phyloP scores from a whole-genome alignment of 1,139 yeast species.

The Kurtzmaniella quercitrusa region DNA sequence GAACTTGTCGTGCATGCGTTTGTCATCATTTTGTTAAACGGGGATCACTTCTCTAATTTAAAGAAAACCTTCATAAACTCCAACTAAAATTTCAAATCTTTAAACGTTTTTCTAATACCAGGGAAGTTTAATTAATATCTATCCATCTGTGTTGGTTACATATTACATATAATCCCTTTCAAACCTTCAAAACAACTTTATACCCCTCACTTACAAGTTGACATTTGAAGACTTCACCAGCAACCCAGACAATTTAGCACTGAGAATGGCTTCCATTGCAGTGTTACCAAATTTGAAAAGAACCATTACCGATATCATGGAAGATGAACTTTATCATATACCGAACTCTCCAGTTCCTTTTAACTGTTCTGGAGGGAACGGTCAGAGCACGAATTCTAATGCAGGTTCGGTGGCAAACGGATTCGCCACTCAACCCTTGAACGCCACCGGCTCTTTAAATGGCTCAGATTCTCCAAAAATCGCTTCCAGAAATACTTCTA shows the following conservation, averaged over 20 bases:
- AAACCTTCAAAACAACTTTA: neutral
- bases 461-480: slow-evolving; percentile 11
- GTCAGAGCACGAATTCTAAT: neutral
- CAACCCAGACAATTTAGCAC: neutral
- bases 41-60: neutral
- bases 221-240: neutral
- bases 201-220: neutral
- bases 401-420: slow-evolving; percentile 2
- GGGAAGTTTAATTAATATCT: neutral
- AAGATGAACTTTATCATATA: slow-evolving; percentile 59
- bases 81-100: neutral
- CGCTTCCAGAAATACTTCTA: slow-evolving; percentile 10
- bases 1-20: neutral
- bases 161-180: neutral
- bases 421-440: neutral
- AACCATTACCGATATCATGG: slow-evolving; percentile 56
- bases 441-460: slow-evolving; percentile 1
- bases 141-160: neutral
- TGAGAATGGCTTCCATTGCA: slow-evolving; percentile 43
- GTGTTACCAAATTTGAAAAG: slow-evolving; percentile 47
- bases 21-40: slow-evolving; percentile 2
- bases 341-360: slow-evolving; percentile 23
- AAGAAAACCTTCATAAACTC: neutral
- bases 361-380: neutral
- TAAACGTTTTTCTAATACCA: neutral